Percentiles rank a stretch among this genome's conserved stretches.
phyloP scores from a whole-genome alignment of 495 filamentous ascomycete species.

The Neurospora sp. region DNA sequence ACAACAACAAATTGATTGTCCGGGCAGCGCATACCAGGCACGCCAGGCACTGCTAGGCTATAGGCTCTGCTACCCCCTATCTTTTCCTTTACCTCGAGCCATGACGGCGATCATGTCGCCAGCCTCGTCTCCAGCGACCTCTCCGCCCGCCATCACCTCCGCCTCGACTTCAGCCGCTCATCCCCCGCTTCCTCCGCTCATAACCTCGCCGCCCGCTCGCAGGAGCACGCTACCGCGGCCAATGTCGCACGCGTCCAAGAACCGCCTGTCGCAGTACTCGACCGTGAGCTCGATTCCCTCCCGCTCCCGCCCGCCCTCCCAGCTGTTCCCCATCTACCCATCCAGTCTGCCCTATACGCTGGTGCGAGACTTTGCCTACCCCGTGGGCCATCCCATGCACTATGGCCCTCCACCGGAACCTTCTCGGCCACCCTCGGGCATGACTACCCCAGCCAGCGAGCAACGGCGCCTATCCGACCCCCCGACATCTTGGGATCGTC shows the following conservation, averaged over 20 bases:
- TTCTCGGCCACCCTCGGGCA: conserved; percentile 56
- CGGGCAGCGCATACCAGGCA: neutral
- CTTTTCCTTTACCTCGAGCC: conserved; percentile 7
- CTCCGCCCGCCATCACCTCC: conserved; percentile 42
- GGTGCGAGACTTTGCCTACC: conserved; percentile 95
- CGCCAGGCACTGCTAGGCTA: neutral
- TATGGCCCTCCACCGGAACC: conserved; percentile 81
- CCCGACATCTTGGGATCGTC: conserved; percentile 52
- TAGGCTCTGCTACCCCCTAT: neutral
- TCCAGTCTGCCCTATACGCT: conserved; percentile 81
- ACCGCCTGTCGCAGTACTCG: conserved; percentile 56
- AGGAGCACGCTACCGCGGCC: conserved; percentile 52
- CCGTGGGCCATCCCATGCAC: conserved; percentile 70
- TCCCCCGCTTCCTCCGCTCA: conserved; percentile 52
- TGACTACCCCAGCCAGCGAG: conserved; percentile 81
- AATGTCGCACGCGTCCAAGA: conserved; percentile 60
- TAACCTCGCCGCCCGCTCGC: conserved; percentile 48
- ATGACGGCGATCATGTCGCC: conserved; percentile 53
- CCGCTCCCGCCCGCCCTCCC: conserved; percentile 66
- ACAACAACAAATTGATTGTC: neutral
- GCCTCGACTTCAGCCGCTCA: conserved; percentile 43
- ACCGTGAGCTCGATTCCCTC: conserved; percentile 58
- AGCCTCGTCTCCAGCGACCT: conserved; percentile 41
- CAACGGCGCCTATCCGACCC: conserved; percentile 73
- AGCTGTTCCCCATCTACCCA: conserved; percentile 73